phyloP scores from a whole-genome alignment of 2,329 filamentous ascomycete genomes.

The Fusarium palustre region DNA sequence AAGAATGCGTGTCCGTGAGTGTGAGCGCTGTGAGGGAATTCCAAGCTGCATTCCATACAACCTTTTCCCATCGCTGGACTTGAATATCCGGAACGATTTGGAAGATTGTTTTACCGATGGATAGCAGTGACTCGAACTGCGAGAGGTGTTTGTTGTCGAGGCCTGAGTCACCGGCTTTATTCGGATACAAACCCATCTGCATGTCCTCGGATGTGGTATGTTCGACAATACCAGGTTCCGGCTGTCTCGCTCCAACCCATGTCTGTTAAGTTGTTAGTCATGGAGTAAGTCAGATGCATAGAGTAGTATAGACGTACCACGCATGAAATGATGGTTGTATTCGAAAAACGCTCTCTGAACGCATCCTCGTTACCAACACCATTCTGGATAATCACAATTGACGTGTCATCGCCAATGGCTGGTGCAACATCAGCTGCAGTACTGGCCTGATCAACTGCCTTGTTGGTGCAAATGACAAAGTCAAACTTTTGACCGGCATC shows the following conservation, averaged over 20 bases:
- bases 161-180: slow-evolving; percentile 43
- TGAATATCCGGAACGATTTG: slow-evolving; percentile 67
- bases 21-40: slow-evolving; percentile 70
- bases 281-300: rapidly evolving
- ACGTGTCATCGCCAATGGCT: slow-evolving; percentile 57
- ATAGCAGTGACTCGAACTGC: slow-evolving; percentile 56
- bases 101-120: slow-evolving; percentile 58
- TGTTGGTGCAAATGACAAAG: slow-evolving; percentile 40
- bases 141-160: slow-evolving; percentile 55
- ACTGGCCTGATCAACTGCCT: slow-evolving; percentile 36
- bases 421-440: slow-evolving; percentile 44
- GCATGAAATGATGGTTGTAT: slow-evolving; percentile 65
- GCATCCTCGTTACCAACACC: slow-evolving; percentile 70
- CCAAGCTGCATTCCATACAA: slow-evolving; percentile 71
- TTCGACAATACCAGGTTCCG: slow-evolving; percentile 59
- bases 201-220: slow-evolving; percentile 66
- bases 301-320: slow-evolving; percentile 56
- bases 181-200: slow-evolving; percentile 65
- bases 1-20: slow-evolving; percentile 62
- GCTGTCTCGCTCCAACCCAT: slow-evolving; percentile 66
- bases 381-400: slow-evolving; percentile 71
- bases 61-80: slow-evolving; percentile 68
- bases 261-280: slow-evolving; percentile 48
- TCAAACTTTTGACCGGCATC: slow-evolving; percentile 34
- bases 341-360: slow-evolving; percentile 61